These are phyloP conservation scores for Spathaspora passalidarum DNA, from an alignment of 805 yeast species.

Conservation along the genomic window DNA sequence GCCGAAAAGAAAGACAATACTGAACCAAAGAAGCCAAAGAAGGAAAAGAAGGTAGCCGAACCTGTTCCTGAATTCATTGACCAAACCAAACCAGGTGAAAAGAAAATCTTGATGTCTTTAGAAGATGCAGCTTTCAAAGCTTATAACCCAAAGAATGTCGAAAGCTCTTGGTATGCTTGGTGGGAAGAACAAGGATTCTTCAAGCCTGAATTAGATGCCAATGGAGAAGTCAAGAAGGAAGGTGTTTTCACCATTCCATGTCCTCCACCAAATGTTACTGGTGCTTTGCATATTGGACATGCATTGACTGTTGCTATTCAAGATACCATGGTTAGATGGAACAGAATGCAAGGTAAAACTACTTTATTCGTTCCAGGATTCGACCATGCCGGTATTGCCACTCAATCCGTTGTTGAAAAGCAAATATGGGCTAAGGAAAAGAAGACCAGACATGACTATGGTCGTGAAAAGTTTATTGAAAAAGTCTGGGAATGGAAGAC, in stretches of 20 bases:
- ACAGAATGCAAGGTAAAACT: conserved; percentile 97
- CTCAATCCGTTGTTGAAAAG: conserved; percentile 97
- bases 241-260: conserved; percentile 91
- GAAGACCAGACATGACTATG: conserved; percentile 90
- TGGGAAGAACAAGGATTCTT: conserved; percentile 89
- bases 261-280: conserved; percentile 99
- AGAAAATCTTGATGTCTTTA: conserved; percentile 79
- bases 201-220: conserved; percentile 75
- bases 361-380: conserved; percentile 93
- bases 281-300: conserved; percentile 98
- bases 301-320: conserved; percentile 94
- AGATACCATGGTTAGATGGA: conserved; percentile 87
- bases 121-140: conserved; percentile 94
- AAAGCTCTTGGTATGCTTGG: conserved; percentile 97
- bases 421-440: conserved; percentile 85
- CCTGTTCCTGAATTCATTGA: conserved; percentile 85
- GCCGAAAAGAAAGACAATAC: conserved; percentile 14
- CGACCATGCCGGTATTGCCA: conserved; percentile 99
- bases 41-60: conserved; percentile 64
- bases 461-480: conserved; percentile 84
- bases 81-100: conserved; percentile 82
- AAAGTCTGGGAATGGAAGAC: conserved; percentile 99
- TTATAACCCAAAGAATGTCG: conserved; percentile 88
- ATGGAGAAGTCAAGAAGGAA: conserved; percentile 75
- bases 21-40: conserved; percentile 57